phyloP scores from a whole-genome alignment of 1,284 basidiomycete species.

The Cystobasidium slooffiae region DNA sequence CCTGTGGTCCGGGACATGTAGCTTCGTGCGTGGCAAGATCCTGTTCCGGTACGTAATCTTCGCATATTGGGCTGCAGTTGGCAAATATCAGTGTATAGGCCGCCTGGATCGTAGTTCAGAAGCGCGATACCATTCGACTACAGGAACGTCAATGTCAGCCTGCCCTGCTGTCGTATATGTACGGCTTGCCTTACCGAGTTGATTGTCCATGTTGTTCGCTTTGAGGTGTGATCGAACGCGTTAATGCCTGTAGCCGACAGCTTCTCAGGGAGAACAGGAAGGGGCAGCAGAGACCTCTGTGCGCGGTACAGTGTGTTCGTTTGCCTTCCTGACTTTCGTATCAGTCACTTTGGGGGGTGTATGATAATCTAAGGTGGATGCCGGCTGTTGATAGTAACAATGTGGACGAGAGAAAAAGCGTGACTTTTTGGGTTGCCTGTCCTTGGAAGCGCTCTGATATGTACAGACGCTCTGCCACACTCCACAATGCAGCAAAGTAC shows the following conservation, averaged over 20 bases:
- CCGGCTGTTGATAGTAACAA: too few relatives aligned
- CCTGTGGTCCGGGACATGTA: slow-evolving; percentile 7
- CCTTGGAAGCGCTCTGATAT: background rate
- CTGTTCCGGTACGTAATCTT: slow-evolving; percentile 22
- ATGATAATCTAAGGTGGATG: too few relatives aligned
- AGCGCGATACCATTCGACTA: too few relatives aligned
- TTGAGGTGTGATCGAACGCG: slow-evolving; percentile 7
- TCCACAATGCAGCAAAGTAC: slow-evolving; percentile 17
- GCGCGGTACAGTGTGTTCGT: too few relatives aligned
- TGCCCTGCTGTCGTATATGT: too few relatives aligned
- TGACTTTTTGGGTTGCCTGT: background rate
- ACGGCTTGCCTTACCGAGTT: too few relatives aligned
- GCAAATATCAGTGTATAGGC: background rate
- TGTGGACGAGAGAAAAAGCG: background rate
- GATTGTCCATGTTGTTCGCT: slow-evolving; percentile 17
- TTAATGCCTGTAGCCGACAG: background rate
- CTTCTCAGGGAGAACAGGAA: background rate
- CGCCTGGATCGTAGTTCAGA: too few relatives aligned
- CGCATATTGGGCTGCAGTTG: slow-evolving; percentile 23
- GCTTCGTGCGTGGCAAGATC: slow-evolving; percentile 12
- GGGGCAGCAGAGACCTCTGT: too few relatives aligned
- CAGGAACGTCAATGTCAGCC: too few relatives aligned
- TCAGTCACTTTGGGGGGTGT: too few relatives aligned
- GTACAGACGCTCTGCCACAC: background rate
- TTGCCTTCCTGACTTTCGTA: too few relatives aligned